A percentile compares a stretch with the other conserved stretches of the same genome.
Conservation (phyloP, 2,329 filamentous ascomycete genomes). For the Botryotinia calthae region DNA sequence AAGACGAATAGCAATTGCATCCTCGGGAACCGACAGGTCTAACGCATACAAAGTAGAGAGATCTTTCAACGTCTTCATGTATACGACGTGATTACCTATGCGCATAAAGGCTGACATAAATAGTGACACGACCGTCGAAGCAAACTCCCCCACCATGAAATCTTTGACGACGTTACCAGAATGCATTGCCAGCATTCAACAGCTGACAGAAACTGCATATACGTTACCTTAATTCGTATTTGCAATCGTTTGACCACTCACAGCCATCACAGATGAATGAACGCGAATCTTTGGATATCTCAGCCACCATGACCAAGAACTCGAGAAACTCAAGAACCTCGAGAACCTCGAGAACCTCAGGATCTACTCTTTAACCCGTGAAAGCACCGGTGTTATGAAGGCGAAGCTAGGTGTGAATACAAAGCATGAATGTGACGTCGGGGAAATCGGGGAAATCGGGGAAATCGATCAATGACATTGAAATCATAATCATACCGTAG, state of each 20-base stretch:
- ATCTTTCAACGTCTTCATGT: not conserved
- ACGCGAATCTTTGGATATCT: not conserved
- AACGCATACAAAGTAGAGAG: not conserved
- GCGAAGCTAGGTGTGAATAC: not conserved
- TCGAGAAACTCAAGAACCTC: not conserved
- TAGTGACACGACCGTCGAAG: not conserved
- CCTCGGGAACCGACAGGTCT: not conserved
- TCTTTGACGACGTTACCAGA: not conserved
- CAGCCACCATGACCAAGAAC: not conserved
- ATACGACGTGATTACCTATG: not conserved
- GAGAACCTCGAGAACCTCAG: not conserved
- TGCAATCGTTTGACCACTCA: not conserved
- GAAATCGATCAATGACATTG: not conserved
- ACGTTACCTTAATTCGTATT: not conserved
- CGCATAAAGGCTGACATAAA: not conserved
- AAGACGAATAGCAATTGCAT: not conserved
- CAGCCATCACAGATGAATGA: not conserved
- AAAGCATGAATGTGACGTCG: not conserved
- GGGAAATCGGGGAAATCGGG: not conserved
- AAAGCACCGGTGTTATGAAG: not conserved
- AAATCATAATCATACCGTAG: not conserved
- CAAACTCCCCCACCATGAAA: not conserved
- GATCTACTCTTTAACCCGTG: not conserved
- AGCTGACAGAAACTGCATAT: not conserved
- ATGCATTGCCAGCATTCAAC: constrained; percentile 1